phyloP scores from a whole-genome alignment of 805 yeast species.

The Pichia heedii region DNA sequence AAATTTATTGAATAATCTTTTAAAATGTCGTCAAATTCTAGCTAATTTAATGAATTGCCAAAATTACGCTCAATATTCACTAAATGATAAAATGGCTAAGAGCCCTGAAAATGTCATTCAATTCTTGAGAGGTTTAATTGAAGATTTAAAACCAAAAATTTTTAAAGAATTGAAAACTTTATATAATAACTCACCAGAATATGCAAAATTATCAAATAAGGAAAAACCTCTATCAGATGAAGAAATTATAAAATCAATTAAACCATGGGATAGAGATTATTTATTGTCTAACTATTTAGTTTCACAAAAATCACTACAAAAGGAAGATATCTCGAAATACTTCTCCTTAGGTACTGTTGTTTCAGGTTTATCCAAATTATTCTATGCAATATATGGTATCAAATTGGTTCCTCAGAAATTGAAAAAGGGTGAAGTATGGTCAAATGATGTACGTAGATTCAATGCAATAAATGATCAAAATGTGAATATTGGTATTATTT shows the following conservation, averaged over 20 bases:
- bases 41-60: conserved; percentile 65
- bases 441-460: conserved; percentile 71
- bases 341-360: conserved; percentile 82
- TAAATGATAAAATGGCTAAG: conserved; percentile 86
- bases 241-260: conserved; percentile 36
- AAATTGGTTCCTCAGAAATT: conserved; percentile 59
- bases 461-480: conserved; percentile 60
- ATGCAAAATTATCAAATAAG: conserved; percentile 5
- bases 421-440: conserved; percentile 77
- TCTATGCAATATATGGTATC: conserved; percentile 67
- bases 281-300: conserved; percentile 24
- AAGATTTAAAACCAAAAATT: conserved; percentile 44
- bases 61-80: conserved; percentile 70
- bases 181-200: conserved; percentile 20
- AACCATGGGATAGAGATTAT: conserved; percentile 92
- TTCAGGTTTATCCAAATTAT: conserved; percentile 68
- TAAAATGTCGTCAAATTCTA: conserved; percentile 58
- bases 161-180: conserved; percentile 46
- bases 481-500: conserved; percentile 69
- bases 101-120: conserved; percentile 65
- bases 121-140: conserved; percentile 55
- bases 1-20: conserved; percentile 43
- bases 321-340: conserved; percentile 49
- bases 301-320: conserved; percentile 27
- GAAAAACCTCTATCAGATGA: conserved; percentile 25